These are phyloP conservation scores for Wickerhamomyces sp. DNA, from an alignment of 1,139 yeast species.

Conservation along the genomic window DNA sequence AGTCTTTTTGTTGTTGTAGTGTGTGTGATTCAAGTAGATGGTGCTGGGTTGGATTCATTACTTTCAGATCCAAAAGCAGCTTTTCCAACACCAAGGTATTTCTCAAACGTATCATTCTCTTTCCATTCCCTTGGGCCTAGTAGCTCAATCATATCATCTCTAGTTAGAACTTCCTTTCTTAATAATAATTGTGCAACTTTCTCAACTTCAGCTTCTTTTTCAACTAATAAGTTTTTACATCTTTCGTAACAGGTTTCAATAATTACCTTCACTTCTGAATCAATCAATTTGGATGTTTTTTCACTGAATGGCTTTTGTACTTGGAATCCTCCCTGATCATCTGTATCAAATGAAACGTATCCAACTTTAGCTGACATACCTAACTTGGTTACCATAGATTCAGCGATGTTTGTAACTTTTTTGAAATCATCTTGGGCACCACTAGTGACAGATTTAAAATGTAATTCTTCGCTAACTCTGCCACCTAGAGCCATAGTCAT, in stretches of 20 bases:
- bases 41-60: neutral
- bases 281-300: conserved; percentile 75
- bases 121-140: conserved; percentile 89
- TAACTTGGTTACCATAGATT: conserved; percentile 82
- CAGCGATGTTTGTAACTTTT: conserved; percentile 93
- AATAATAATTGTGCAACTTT: conserved; percentile 83
- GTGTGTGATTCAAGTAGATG: neutral
- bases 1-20: neutral
- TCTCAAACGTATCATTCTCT: conserved; percentile 89
- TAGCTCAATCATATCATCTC: conserved; percentile 86
- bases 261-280: conserved; percentile 76
- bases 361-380: conserved; percentile 92
- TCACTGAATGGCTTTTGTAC: conserved; percentile 91
- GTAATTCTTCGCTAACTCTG: conserved; percentile 89
- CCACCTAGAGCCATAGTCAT: conserved; percentile 99
- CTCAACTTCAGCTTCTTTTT: conserved; percentile 70
- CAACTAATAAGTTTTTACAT: conserved; percentile 65
- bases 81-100: conserved; percentile 44
- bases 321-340: conserved; percentile 41
- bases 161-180: conserved; percentile 77
- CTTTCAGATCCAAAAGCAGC: conserved; percentile 17
- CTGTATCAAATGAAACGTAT: conserved; percentile 68
- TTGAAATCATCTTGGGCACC: conserved; percentile 97
- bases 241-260: conserved; percentile 71
- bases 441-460: conserved; percentile 84